A percentile compares a stretch with the other conserved stretches of the same genome.
Evolutionary conservation across 2,329 filamentous ascomycete genomes (phyloP).

Genomic region (Akanthomyces dipterigenus): DNA sequence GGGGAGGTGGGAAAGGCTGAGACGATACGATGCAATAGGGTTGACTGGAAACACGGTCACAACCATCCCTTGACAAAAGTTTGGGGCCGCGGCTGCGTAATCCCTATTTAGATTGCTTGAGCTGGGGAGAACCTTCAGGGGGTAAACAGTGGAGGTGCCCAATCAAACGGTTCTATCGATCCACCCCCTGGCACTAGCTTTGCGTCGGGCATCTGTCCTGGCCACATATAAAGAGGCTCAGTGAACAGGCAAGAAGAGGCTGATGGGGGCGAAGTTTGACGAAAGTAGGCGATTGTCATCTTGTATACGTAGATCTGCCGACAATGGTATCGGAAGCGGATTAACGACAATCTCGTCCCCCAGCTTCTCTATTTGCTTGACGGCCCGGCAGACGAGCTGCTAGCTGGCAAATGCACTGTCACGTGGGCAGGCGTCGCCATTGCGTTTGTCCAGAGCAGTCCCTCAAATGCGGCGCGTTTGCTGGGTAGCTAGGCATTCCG

Average conservation of each 20-base stretch:
- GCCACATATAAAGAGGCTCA: neutral
- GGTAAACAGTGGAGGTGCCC: conserved; percentile 9
- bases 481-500: neutral
- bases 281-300: neutral
- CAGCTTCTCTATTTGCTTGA: neutral
- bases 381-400: neutral
- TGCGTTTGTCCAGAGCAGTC: neutral
- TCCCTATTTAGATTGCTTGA: conserved; percentile 12
- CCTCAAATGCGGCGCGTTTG: conserved; percentile 3
- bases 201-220: neutral
- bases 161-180: conserved; percentile 8
- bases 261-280: neutral
- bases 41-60: conserved; percentile 1
- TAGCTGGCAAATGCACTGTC: neutral
- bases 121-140: conserved; percentile 9
- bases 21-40: conserved; percentile 4
- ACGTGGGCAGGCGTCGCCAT: conserved; percentile 9
- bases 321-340: neutral
- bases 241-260: neutral
- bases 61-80: conserved; percentile 5
- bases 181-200: conserved; percentile 11
- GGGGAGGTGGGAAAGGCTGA: neutral
- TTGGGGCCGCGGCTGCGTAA: conserved; percentile 2
- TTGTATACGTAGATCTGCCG: neutral
- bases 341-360: neutral